Evolutionary conservation across 441 rosid genomes (phyloP).

Genomic region (Breynia disticha): DNA sequence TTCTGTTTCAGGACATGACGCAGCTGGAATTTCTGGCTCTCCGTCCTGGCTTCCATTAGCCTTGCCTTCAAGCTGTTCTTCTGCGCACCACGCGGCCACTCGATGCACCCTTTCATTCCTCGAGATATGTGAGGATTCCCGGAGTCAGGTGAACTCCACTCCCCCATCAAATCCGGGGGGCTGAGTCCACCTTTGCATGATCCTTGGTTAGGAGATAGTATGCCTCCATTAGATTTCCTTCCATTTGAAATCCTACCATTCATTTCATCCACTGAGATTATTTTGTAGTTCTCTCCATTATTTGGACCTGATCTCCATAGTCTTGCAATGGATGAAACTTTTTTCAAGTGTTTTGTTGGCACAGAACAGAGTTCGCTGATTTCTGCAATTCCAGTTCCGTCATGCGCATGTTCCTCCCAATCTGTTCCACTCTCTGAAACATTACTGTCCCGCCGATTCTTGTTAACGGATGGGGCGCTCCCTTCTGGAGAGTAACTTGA

Average conservation of each 20-base stretch:
- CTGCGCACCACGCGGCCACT: slow-evolving; percentile 81
- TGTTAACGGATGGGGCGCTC: slow-evolving; percentile 55
- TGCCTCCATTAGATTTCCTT: slow-evolving; percentile 43
- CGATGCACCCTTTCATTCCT: slow-evolving; percentile 95
- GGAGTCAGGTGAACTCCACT: slow-evolving; percentile 79
- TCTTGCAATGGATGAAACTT: slow-evolving; percentile 64
- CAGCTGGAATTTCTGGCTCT: slow-evolving; percentile 77
- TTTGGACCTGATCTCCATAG: slow-evolving; percentile 57
- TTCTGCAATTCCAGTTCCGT: slow-evolving; percentile 55
- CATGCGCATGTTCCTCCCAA: slow-evolving; percentile 42
- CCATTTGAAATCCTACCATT: slow-evolving; percentile 51
- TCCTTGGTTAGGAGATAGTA: slow-evolving; percentile 45
- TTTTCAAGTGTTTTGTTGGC: slow-evolving; percentile 46
- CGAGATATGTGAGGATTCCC: slow-evolving; percentile 53
- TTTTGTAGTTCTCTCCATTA: slow-evolving; percentile 47
- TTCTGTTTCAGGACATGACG: slow-evolving; percentile 86
- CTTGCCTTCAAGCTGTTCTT: slow-evolving; percentile 80
- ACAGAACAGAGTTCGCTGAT: slow-evolving; percentile 55
- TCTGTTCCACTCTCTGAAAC: slow-evolving; percentile 46
- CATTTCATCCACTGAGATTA: slow-evolving; percentile 46
- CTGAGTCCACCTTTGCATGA: slow-evolving; percentile 51
- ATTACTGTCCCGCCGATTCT: slow-evolving; percentile 37
- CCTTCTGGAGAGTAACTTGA: slow-evolving; percentile 74
- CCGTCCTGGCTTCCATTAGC: slow-evolving; percentile 86
- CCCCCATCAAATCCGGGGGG: slow-evolving; percentile 48